Evolutionary conservation across 768 basidiomycete genomes (phyloP), one percentile per base, ranked within the genome.

Genomic region (Mycena pura): DNA sequence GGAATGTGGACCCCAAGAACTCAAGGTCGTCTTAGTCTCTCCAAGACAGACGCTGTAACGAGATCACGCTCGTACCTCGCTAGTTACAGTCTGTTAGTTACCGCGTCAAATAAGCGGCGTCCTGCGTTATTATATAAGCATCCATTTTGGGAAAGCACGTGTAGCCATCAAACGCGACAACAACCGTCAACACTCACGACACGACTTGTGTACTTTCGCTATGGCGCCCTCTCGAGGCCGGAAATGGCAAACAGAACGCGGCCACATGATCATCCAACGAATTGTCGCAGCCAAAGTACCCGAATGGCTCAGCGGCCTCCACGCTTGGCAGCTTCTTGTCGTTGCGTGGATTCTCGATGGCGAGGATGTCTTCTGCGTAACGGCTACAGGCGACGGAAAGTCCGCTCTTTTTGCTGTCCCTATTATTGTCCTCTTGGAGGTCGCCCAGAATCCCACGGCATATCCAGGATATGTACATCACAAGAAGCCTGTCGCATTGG

Each of bases 261-360:
- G 44, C 25, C 44, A 17, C 44, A 9, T 17, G 8, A 45, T 6
- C 3, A 45, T 45, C n/a, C 44, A 27, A 17, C 44, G 25, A 9
- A 28, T 45, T 27, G 44, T 45, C 15, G 44, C 44, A 4, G 41
- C 21, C 7, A 43, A 43, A 22, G 24, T 43, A 4, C 41, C 41
- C 19, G 6, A 43, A 43, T 43, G 27, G 44, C 25, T 27, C 6
- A 15, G 11, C 17, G 44, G 44, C 5, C 44, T 45, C 28, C 27
- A 28, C 7, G 44, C 25, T 3, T 45, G 44, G 44, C 44, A 45
- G 44, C 11, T 45, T 17, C 10, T 27, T 15, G 17, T 45, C 27
- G 44, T 45, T 15, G 44, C 44, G 27, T 44, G 41, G 41, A 44
- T 72, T 39, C 49, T 50, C 14, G 49, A 50, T 22, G 49, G 49